Base-by-base conservation (phyloP, 306 rosid species). In the Neltuma alba region DNA sequence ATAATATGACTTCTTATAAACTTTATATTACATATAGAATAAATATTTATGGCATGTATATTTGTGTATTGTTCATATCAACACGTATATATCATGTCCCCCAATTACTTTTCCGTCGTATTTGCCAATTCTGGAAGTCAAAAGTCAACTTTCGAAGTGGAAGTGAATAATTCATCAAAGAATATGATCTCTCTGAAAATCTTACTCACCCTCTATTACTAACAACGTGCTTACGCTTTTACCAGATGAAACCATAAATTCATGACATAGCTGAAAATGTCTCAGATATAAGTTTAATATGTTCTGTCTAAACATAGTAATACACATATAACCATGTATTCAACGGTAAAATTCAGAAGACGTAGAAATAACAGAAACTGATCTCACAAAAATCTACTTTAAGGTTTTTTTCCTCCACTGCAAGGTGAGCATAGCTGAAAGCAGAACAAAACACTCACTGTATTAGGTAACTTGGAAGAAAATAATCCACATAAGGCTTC, bases 381-480 rank as follows among this genome's bases (percentile, higher is more conserved):
- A 57, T 57, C 33, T 23, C 25, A 16, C 42, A 47, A 1, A 47
- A 71, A 30, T 28, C 42, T 70, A 37, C 21, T 57, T 38, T 34
- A 48, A 20, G 2, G 2, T 9, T 34, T 4, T 31, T 31, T n/a
- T 33, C n/a, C 55, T 12, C 27, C 40, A 7, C 60, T 23, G 21
- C 41, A 36, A 23, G 44, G 47, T 44, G 74, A 70, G 15, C 27
- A 70, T 34, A 28, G 31, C 40, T 38, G 18, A 57, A 74, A 58
- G 54, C 54, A 74, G 23, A 37, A 23, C 33, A 30, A 64, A 72
- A 74, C 37, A 81, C 89, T 86, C 82, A 86, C 89, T 0, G 87
- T 81, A 72, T 78, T 71, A 68, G 89, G 89, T 66, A 86, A 65
- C 75, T 81, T 86, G 37, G 87, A 86, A 75, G 82, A 70, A 81